phyloP scores from a whole-genome alignment of 768 basidiomycete species.

The Mycena pura region DNA sequence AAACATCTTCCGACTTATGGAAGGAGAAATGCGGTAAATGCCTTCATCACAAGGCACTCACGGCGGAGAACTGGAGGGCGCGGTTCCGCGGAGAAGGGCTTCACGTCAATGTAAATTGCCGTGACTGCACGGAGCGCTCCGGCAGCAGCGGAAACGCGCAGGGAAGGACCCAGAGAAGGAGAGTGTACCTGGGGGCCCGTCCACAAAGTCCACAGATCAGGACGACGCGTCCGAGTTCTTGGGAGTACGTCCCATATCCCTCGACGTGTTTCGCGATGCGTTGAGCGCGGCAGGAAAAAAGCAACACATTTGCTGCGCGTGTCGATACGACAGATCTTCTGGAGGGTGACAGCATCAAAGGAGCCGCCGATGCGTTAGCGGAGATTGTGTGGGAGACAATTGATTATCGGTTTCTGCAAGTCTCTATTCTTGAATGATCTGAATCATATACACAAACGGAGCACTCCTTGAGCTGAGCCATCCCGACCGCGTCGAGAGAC shows the following conservation, averaged over 20 bases:
- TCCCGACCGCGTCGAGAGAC: too few relatives aligned
- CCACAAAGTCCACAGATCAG: neutral
- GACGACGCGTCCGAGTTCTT: neutral
- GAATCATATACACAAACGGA: too few relatives aligned
- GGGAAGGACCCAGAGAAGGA: neutral
- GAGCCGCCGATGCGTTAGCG: neutral
- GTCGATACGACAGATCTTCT: neutral
- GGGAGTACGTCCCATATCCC: neutral
- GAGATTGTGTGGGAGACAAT: neutral
- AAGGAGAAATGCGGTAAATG: neutral
- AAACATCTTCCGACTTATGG: too few relatives aligned
- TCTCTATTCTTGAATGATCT: neutral
- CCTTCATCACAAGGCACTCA: neutral
- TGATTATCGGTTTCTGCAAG: slow-evolving; percentile 2
- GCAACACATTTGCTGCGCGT: neutral
- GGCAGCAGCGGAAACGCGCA: neutral
- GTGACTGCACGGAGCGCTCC: neutral
- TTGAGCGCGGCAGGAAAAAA: neutral
- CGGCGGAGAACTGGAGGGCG: neutral
- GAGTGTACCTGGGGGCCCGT: neutral
- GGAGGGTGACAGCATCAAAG: neutral
- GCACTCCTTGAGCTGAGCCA: too few relatives aligned
- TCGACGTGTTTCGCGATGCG: neutral
- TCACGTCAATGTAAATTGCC: neutral
- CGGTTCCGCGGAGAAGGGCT: neutral